Evolutionary conservation across 768 basidiomycete species (phyloP), one percentile per base, ranked within the genome.

Genomic region (Lactifluus hygrophoroides): DNA sequence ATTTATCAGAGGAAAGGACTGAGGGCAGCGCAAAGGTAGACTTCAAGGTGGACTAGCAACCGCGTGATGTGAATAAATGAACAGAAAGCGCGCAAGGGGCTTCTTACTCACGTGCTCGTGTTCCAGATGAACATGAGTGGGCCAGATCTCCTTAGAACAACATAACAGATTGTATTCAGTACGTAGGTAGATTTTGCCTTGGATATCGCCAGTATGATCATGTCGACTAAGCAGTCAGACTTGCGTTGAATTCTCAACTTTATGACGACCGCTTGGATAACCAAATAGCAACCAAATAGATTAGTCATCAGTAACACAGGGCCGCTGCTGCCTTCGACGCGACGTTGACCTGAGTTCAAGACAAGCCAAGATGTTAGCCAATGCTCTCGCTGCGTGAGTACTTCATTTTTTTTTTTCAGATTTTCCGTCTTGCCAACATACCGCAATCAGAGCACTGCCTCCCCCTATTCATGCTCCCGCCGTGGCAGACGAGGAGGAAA

Each of bases 331-430:
- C n/a, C n/a, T n/a, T n/a, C n/a, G n/a, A n/a, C n/a, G n/a, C n/a
- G n/a, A n/a, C n/a, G 44, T 45, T 46, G 19, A 17, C 30, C 32
- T 3, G 5, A 4, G 34, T 37, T 43, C 42, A 23, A 43, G n/a
- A 11, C 54, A 30, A 48, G 37, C 19, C 63, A 64, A 60, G 53
- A 82, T 82, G 81, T 14, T 64, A 34, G 63, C 61, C 21, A 77
- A 83, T 68, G 86, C 88, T 64, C 79, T 93, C 54, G 86, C 90
- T 69, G 80, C 83, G 90, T 90, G 70, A 69, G 88, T 82, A 17
- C 51, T 35, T 35, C 30, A 14, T 43, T 40, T 37, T 2, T 49
- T 23, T 32, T 56, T n/a, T n/a, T n/a, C n/a, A n/a, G n/a, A 10
- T 3, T 19, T 11, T 46, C 43, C 48, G 51, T 25, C 23, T 61